Base-by-base conservation (phyloP, 257 asterid genomes). In the Perilla frutescens region DNA sequence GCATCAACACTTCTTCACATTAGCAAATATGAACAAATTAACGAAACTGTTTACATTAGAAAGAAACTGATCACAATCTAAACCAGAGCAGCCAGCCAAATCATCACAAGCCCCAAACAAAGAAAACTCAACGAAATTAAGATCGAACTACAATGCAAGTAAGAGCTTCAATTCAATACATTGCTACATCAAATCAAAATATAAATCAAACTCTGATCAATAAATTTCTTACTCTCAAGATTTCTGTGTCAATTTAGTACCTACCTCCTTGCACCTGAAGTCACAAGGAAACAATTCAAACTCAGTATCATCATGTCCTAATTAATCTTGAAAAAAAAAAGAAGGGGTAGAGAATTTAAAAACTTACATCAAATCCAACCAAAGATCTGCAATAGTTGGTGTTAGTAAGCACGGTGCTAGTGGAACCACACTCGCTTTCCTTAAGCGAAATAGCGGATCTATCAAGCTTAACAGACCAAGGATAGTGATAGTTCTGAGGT, bases 391-490 rank as follows among this genome's bases (percentile, higher is more conserved):
- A 87, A 74, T 91, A 93, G 55, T 85, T 85, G 41, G 87, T 70
- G 74, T 87, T 81, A 13, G 96, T 93, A 40, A 88, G 71, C 59
- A 89, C 89, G 4, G 97, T 90, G 68, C 86, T 88, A 7, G 83
- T 88, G 7, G 98, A 94, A 59, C 97, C 99, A 71, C 96, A 90
- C 68, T 94, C 99, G 67, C 98, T 94, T 5, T 89, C 95, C 79
- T 84, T 88, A 1, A 94, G 87, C 1, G 98, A 95, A 34, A 87
- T 85, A 0, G 85, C 75, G 3, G 98, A 92, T 58, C 81, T 81
- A 55, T 95, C 96, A 15, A 95, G 98, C 89, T 90, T 95, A 61
- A 95, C 76, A 0, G 97, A 87, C 98, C 98, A 90, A 1, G 98
- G 99, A 43, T 87, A 87, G 44, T 87, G 96, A 66, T 84, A 86